A percentile compares a stretch with the other conserved stretches of the same genome.
phyloP scores from a whole-genome alignment of 495 filamentous ascomycete species.

The Thozetella sp. region DNA sequence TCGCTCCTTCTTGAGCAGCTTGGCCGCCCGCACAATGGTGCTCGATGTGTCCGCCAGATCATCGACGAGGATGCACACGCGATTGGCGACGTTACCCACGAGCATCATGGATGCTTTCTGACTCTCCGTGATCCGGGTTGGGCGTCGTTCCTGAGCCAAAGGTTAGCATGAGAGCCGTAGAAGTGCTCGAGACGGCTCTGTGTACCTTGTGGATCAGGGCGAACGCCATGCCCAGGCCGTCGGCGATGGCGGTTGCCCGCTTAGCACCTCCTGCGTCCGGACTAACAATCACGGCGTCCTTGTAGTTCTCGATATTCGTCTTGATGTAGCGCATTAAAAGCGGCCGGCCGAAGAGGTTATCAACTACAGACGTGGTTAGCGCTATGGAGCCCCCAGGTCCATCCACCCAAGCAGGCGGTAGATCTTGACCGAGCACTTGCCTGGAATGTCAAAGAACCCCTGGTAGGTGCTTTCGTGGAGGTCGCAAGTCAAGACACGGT shows the following conservation, averaged over 20 bases:
- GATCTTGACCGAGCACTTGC: neutral
- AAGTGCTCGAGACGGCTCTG: slow-evolving; percentile 36
- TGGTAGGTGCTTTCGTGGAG: slow-evolving; percentile 77
- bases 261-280: slow-evolving; percentile 99
- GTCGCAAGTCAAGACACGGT: slow-evolving; percentile 96
- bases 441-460: slow-evolving; percentile 95
- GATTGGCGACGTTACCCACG: slow-evolving; percentile 83
- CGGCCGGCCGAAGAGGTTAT: slow-evolving; percentile 91
- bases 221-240: slow-evolving; percentile 89
- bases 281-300: slow-evolving; percentile 90
- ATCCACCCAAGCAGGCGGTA: neutral
- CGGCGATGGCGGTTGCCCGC: slow-evolving; percentile 93
- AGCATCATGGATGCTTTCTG: slow-evolving; percentile 99
- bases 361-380: slow-evolving; percentile 49
- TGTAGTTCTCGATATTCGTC: slow-evolving; percentile 81
- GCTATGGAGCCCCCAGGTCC: neutral
- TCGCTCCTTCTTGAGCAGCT: slow-evolving; percentile 92
- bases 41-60: slow-evolving; percentile 95
- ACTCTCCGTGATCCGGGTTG: slow-evolving; percentile 88
- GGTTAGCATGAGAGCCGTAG: slow-evolving; percentile 13
- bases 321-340: slow-evolving; percentile 90
- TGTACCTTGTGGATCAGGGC: slow-evolving; percentile 98
- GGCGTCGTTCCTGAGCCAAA: slow-evolving; percentile 79
- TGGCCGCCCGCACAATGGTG: slow-evolving; percentile 94
- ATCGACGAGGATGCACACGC: slow-evolving; percentile 88